Percentiles rank a stretch among this genome's conserved stretches.
Conservation (phyloP, 345 rosid species). For the Laguncularia racemosa region DNA sequence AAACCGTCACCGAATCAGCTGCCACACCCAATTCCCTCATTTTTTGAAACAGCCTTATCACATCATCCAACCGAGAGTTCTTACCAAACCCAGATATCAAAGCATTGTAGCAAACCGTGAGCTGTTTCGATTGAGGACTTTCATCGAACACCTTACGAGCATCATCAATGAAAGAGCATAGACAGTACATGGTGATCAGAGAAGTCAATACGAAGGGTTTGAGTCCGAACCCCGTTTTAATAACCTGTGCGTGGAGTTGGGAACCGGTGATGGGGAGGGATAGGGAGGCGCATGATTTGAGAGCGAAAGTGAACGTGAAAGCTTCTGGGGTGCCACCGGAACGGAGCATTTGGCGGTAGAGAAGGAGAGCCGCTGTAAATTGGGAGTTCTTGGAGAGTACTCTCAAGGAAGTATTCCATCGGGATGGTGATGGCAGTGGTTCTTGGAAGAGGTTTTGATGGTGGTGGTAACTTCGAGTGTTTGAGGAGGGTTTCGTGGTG, state of each 20-base stretch:
- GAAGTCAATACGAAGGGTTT: conserved; percentile 81
- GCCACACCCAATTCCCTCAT: conserved; percentile 56
- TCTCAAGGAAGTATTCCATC: conserved; percentile 60
- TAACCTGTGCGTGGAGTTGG: conserved; percentile 62
- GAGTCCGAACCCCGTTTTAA: conserved; percentile 48
- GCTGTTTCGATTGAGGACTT: conserved; percentile 29
- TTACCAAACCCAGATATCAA: conserved; percentile 62
- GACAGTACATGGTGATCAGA: conserved; percentile 56
- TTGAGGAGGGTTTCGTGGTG: background rate
- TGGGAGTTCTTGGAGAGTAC: conserved; percentile 47
- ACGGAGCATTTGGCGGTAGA: conserved; percentile 70
- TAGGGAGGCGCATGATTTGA: conserved; percentile 75
- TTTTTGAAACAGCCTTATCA: conserved; percentile 36
- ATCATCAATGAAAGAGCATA: conserved; percentile 21
- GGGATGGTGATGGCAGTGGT: background rate
- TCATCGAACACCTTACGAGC: conserved; percentile 73
- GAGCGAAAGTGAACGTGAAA: conserved; percentile 74
- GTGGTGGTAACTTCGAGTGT: background rate
- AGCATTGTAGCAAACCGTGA: conserved; percentile 68
- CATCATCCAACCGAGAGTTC: conserved; percentile 33
- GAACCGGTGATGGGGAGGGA: conserved; percentile 50
- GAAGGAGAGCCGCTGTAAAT: conserved; percentile 38
- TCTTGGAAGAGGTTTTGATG: background rate
- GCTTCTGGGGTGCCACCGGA: conserved; percentile 60
- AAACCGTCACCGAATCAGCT: conserved; percentile 50